These are phyloP conservation scores for Phyllosticta paracitricarpa DNA, from an alignment of 2,329 filamentous ascomycete genomes.

Conservation along the genomic window DNA sequence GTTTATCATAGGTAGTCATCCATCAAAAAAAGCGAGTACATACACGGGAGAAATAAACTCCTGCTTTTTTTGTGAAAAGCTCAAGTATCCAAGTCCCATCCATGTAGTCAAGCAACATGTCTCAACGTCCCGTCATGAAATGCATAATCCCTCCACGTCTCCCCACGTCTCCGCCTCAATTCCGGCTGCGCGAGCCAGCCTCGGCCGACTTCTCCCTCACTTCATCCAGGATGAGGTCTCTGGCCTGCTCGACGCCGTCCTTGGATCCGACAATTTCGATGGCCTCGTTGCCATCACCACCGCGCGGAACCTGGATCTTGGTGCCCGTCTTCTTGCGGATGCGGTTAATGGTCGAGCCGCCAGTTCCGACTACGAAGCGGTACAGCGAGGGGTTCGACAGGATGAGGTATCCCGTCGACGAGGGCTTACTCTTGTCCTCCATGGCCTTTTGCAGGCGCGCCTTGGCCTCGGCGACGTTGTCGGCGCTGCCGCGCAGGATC, in stretches of 20 bases:
- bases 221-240: constrained; percentile 77
- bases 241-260: constrained; percentile 77
- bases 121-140: too few relatives aligned
- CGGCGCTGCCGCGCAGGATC: constrained; percentile 62
- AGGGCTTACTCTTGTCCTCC: constrained; percentile 58
- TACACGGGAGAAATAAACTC: too few relatives aligned
- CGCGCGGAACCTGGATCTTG: constrained; percentile 84
- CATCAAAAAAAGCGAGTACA: too few relatives aligned
- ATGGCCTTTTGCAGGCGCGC: constrained; percentile 63
- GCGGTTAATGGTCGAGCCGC: constrained; percentile 81
- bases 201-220: constrained; percentile 39
- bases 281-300: constrained; percentile 64
- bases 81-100: too few relatives aligned
- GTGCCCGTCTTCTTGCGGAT: constrained; percentile 90
- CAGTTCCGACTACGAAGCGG: constrained; percentile 79
- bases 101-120: too few relatives aligned
- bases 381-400: constrained; percentile 84
- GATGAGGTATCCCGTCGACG: constrained; percentile 74
- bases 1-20: too few relatives aligned
- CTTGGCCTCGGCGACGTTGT: constrained; percentile 75
- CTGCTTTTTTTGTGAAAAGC: too few relatives aligned
- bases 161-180: not conserved
- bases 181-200: not conserved
- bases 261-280: constrained; percentile 79
- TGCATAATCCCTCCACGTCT: not conserved